These are phyloP conservation scores for Pseudocercospora fijiensis DNA, from an alignment of 2,329 filamentous ascomycete genomes.

Conservation along the genomic window DNA sequence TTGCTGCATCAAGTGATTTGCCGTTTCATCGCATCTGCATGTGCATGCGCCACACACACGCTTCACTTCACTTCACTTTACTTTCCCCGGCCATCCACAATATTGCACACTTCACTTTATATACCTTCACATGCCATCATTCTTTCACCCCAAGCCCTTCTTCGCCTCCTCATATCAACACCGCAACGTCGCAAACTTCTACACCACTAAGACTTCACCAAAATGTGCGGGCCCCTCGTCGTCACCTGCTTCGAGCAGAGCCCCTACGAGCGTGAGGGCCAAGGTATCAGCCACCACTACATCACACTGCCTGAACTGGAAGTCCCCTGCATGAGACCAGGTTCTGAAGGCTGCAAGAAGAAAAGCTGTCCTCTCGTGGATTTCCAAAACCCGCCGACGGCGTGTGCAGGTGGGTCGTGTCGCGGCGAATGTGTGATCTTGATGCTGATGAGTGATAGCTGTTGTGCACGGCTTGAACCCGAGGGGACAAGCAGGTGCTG, in stretches of 20 bases:
- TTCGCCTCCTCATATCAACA: neutral
- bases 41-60: neutral
- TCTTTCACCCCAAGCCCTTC: neutral
- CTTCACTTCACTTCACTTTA: neutral
- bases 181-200: neutral
- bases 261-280: neutral
- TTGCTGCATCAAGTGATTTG: neutral
- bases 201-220: neutral
- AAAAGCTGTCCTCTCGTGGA: slow-evolving; percentile 6
- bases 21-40: neutral
- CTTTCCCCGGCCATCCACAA: neutral
- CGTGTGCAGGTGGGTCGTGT: slow-evolving; percentile 19
- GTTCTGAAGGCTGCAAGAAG: slow-evolving; percentile 11
- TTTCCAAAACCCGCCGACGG: slow-evolving; percentile 22
- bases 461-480: slow-evolving; percentile 3
- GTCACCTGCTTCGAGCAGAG: slow-evolving; percentile 15
- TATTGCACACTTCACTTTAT: neutral
- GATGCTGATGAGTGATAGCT: neutral
- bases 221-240: slow-evolving; percentile 18
- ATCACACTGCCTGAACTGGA: slow-evolving; percentile 13
- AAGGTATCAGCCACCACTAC: slow-evolving; percentile 13
- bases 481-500: neutral
- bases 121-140: neutral
- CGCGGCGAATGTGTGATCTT: neutral
- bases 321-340: slow-evolving; percentile 18